Conservation (phyloP, 225 moss, liverwort and hornwort genomes). For the Marchantia paleacea region DNA sequence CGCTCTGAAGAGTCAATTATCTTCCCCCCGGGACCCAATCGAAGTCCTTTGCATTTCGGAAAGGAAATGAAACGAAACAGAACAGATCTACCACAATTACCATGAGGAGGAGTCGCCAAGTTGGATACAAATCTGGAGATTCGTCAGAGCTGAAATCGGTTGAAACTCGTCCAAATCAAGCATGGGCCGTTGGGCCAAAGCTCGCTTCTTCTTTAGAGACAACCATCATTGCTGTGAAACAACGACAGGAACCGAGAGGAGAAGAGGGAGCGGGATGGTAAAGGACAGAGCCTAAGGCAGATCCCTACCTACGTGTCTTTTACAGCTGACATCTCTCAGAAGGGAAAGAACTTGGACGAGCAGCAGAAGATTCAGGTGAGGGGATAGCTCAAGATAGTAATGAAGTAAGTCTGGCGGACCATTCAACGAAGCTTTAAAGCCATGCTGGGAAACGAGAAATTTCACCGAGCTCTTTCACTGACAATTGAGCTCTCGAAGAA, state of each 20-base stretch:
- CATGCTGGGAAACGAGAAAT: background rate
- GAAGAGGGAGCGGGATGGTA: background rate
- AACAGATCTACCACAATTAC: background rate
- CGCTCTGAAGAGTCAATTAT: background rate
- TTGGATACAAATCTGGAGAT: background rate
- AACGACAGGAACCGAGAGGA: background rate
- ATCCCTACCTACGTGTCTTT: background rate
- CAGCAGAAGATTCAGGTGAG: background rate
- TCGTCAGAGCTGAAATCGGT: background rate
- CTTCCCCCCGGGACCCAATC: background rate
- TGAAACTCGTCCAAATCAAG: background rate
- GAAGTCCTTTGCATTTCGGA: no score
- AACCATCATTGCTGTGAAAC: background rate
- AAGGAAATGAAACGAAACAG: background rate
- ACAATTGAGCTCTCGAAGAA: background rate
- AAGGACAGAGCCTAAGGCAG: background rate
- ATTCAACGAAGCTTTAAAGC: no score
- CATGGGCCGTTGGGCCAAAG: background rate
- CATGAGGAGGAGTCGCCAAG: background rate
- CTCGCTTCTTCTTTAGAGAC: background rate
- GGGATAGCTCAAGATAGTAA: constrained; percentile 1
- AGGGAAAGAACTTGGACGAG: background rate
- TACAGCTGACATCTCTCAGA: background rate
- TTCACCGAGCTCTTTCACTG: background rate
- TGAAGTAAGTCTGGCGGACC: background rate